A percentile compares a stretch with the other conserved stretches of the same genome.
Evolutionary conservation across 768 basidiomycete genomes (phyloP).

Genomic region (Daedaleopsis nitida): DNA sequence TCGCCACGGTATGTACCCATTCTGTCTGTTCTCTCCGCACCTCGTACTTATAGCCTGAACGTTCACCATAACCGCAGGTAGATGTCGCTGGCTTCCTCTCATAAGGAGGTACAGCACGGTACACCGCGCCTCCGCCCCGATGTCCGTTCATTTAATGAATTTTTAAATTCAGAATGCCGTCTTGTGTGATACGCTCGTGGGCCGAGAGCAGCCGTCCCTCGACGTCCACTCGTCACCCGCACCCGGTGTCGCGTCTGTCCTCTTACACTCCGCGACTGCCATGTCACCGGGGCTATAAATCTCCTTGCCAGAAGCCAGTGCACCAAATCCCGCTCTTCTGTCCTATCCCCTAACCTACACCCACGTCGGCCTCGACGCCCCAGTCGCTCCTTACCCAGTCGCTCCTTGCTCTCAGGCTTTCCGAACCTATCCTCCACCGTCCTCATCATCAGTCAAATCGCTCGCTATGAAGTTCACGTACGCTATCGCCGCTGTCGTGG

Average conservation of each 20-base stretch:
- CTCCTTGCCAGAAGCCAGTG: background rate
- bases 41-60: too few species aligned
- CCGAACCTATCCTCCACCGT: slow-evolving; percentile 8
- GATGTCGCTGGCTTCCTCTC: too few species aligned
- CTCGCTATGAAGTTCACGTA: slow-evolving; percentile 18
- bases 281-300: background rate
- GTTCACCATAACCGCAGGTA: too few species aligned
- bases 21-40: too few species aligned
- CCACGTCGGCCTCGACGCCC: slow-evolving; percentile 7
- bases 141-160: too few species aligned
- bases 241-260: background rate
- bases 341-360: background rate
- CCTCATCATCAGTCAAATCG: slow-evolving; percentile 1
- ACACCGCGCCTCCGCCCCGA: too few species aligned
- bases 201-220: too few species aligned
- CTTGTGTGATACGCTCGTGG: too few species aligned
- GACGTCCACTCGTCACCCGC: too few species aligned
- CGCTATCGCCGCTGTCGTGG: slow-evolving; percentile 16
- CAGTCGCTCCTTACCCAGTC: slow-evolving; percentile 10
- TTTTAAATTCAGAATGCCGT: too few species aligned
- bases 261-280: background rate
- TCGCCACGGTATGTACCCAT: too few species aligned
- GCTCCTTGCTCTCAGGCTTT: slow-evolving; percentile 4
- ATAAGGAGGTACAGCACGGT: too few species aligned
- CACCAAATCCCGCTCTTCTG: background rate